Evolutionary conservation across 352 stramenopile genomes (phyloP).

Genomic region (Peronospora destructor): DNA sequence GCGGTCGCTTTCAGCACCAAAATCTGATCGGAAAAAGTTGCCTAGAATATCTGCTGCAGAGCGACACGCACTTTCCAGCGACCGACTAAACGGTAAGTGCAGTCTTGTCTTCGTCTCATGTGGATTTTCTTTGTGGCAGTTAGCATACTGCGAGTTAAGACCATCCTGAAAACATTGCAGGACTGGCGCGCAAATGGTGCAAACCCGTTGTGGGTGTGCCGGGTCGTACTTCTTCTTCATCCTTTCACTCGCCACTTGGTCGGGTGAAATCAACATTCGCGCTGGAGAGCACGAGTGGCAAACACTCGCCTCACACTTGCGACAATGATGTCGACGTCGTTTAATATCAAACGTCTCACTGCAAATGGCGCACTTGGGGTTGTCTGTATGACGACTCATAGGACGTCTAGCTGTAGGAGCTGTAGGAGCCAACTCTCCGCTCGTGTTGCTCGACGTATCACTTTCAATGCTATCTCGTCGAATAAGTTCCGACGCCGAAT

Average conservation of each 20-base stretch:
- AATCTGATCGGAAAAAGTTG: conserved; percentile 72
- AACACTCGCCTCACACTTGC: conserved; percentile 65
- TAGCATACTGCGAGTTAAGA: conserved; percentile 65
- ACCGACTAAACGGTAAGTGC: conserved; percentile 66
- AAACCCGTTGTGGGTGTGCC: conserved; percentile 68
- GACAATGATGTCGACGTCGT: conserved; percentile 57
- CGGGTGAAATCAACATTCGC: conserved; percentile 68
- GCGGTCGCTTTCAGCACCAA: conserved; percentile 62
- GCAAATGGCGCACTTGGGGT: conserved; percentile 69
- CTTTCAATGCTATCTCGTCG: conserved; percentile 37
- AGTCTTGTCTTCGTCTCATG: conserved; percentile 64
- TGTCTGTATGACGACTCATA: conserved; percentile 43
- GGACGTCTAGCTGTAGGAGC: conserved; percentile 22
- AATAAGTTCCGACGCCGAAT: conserved; percentile 38
- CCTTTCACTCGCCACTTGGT: conserved; percentile 38
- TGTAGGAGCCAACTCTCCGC: conserved; percentile 16
- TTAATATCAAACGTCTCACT: conserved; percentile 75
- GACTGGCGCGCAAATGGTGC: conserved; percentile 71
- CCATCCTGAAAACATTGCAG: conserved; percentile 67
- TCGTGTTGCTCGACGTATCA: conserved; percentile 36
- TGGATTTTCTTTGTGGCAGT: conserved; percentile 79
- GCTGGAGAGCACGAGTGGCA: conserved; percentile 64
- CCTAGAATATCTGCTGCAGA: conserved; percentile 71
- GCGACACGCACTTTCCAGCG: conserved; percentile 68
- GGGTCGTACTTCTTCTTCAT: conserved; percentile 66